A percentile compares a stretch with the other conserved stretches of the same genome.
phyloP scores from a whole-genome alignment of 306 rosid genomes.

The Abrus precatorius region DNA sequence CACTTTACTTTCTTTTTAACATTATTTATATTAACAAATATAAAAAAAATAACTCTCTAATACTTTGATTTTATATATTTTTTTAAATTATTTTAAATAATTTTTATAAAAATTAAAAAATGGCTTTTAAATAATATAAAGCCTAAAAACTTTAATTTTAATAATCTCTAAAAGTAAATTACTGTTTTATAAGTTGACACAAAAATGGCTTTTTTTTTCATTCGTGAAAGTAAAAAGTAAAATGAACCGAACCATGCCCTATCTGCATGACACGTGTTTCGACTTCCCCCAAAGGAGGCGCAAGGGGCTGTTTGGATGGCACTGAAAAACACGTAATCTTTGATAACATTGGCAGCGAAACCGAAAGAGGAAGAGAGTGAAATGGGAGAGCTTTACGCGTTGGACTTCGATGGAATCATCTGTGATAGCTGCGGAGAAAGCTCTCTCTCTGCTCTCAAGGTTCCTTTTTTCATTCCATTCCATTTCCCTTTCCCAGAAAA shows the following conservation, averaged over 20 bases:
- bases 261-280: slow-evolving; percentile 16
- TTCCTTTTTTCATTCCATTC: slow-evolving; percentile 37
- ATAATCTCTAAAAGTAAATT: too few relatives aligned
- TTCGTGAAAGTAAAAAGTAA: too few relatives aligned
- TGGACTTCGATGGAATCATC: slow-evolving; percentile 92
- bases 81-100: too few relatives aligned
- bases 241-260: background rate
- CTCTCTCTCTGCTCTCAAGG: slow-evolving; percentile 90
- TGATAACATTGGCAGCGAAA: slow-evolving; percentile 17
- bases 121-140: too few relatives aligned
- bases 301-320: slow-evolving; percentile 40
- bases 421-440: slow-evolving; percentile 98
- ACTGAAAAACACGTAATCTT: background rate
- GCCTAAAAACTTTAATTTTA: too few relatives aligned
- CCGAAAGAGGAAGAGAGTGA: slow-evolving; percentile 20
- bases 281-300: background rate
- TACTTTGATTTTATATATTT: too few relatives aligned
- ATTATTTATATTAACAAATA: too few relatives aligned
- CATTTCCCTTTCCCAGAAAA: background rate
- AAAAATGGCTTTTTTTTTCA: too few relatives aligned
- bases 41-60: too few relatives aligned
- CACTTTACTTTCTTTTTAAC: too few relatives aligned
- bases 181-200: too few relatives aligned
- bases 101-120: too few relatives aligned
- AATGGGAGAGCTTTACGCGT: slow-evolving; percentile 91